Conservation (phyloP, 1,284 basidiomycete genomes). For the Sutorius eximius region DNA sequence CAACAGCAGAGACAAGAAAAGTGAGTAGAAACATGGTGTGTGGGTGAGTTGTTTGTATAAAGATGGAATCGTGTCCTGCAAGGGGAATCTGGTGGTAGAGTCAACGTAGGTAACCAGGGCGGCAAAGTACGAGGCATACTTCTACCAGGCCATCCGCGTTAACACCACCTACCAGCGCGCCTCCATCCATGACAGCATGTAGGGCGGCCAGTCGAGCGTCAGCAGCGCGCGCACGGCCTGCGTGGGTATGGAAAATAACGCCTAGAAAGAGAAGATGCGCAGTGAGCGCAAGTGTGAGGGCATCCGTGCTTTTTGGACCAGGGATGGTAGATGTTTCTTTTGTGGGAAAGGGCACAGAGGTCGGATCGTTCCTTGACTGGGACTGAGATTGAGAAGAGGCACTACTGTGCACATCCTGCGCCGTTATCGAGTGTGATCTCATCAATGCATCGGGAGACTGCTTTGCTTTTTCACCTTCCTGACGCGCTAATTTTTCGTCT, state of each 20-base stretch:
- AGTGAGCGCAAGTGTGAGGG: constrained; percentile 46
- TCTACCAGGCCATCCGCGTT: constrained; percentile 52
- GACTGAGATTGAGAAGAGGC: constrained; percentile 32
- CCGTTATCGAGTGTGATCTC: constrained; percentile 34
- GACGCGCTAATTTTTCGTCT: constrained; percentile 6
- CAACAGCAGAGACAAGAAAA: constrained; percentile 62
- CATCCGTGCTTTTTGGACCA: constrained; percentile 23
- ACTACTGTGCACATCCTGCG: constrained; percentile 28
- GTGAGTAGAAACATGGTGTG: constrained; percentile 60
- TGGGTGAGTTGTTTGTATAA: constrained; percentile 65
- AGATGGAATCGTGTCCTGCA: constrained; percentile 43
- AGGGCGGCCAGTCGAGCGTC: constrained; percentile 52
- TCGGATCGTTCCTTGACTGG: constrained; percentile 11
- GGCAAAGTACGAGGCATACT: constrained; percentile 33
- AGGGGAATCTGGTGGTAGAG: constrained; percentile 35
- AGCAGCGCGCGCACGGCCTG: constrained; percentile 46
- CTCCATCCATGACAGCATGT: constrained; percentile 62
- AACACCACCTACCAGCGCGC: constrained; percentile 43
- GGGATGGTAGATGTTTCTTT: constrained; percentile 6
- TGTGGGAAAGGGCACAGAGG: background rate
- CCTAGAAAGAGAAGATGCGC: constrained; percentile 57
- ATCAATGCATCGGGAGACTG: constrained; percentile 12
- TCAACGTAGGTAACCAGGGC: constrained; percentile 6
- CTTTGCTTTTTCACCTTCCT: constrained; percentile 17
- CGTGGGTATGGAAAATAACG: constrained; percentile 58